phyloP scores from a whole-genome alignment of 305 asterid genomes.

The Fraxinus ornus region DNA sequence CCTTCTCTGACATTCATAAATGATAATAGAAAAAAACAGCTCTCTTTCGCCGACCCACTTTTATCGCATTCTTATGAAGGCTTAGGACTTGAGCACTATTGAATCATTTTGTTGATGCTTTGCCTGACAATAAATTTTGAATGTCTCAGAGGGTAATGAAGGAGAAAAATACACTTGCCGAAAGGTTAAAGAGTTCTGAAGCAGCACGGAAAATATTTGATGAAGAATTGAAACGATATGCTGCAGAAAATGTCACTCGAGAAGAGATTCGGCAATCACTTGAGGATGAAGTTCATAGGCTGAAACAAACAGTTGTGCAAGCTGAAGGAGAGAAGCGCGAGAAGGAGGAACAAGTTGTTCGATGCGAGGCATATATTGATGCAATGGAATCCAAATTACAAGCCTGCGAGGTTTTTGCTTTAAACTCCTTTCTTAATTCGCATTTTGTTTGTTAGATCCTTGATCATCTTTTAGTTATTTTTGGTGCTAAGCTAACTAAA shows the following conservation, averaged over 20 bases:
- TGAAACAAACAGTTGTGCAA: constrained; percentile 80
- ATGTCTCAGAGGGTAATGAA: constrained; percentile 77
- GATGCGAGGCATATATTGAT: constrained; percentile 89
- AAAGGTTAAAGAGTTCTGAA: constrained; percentile 89
- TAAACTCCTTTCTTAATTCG: constrained; percentile 2
- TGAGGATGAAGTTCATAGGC: constrained; percentile 84
- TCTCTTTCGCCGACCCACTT: not conserved
- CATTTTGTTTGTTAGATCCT: not conserved
- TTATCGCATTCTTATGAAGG: constrained; percentile 12
- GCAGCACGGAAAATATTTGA: constrained; percentile 87
- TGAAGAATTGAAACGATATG: constrained; percentile 84
- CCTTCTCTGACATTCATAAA: constrained; percentile 2
- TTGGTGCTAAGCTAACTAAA: not conserved
- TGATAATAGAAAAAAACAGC: not conserved
- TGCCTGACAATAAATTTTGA: constrained; percentile 19
- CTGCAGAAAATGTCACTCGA: constrained; percentile 72
- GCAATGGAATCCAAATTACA: constrained; percentile 88
- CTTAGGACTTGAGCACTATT: constrained; percentile 16
- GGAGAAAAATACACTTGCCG: constrained; percentile 95
- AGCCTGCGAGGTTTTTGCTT: constrained; percentile 74
- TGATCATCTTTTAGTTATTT: not conserved
- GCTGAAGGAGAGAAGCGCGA: constrained; percentile 93
- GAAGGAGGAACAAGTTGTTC: constrained; percentile 94
- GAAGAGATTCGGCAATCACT: constrained; percentile 89
- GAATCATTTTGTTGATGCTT: constrained; percentile 1